A percentile compares a stretch with the other conserved stretches of the same genome.
Evolutionary conservation across 305 asterid species (phyloP).

Genomic region (Caryopteris hybrid): DNA sequence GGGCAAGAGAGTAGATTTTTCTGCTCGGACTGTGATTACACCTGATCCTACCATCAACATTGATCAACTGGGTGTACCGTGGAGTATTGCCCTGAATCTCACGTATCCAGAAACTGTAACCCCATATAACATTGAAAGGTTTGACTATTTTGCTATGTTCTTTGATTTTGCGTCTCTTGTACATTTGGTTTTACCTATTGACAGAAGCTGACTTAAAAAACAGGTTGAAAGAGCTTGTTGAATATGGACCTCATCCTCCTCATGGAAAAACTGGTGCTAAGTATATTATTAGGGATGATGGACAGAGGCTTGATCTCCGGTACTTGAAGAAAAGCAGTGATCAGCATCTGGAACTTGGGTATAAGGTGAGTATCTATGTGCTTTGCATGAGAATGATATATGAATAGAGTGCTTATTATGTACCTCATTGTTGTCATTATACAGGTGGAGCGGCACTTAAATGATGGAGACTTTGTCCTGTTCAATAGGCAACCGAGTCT

Average conservation of each 20-base stretch:
- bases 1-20: constrained; percentile 98
- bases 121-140: constrained; percentile 98
- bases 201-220: constrained; percentile 16
- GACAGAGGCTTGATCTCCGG: constrained; percentile 99
- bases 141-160: constrained; percentile 3
- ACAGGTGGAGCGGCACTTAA: constrained; percentile 98
- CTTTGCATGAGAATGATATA: neutral
- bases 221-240: constrained; percentile 98
- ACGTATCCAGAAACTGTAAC: constrained; percentile 99
- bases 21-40: constrained; percentile 98
- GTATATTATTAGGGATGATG: constrained; percentile 96
- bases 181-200: constrained; percentile 12
- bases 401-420: constrained; percentile 10
- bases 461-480: constrained; percentile 95
- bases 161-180: neutral
- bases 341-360: constrained; percentile 93
- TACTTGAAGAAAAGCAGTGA: constrained; percentile 98
- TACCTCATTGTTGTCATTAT: constrained; percentile 20
- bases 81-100: constrained; percentile 98
- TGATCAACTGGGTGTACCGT: constrained; percentile 94
- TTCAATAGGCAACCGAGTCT: constrained; percentile 99
- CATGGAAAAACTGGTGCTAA: constrained; percentile 99
- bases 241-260: constrained; percentile 98
- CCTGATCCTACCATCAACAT: constrained; percentile 98
- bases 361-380: constrained; percentile 48